phyloP scores from a whole-genome alignment of 2,329 filamentous ascomycete genomes.

The Colletotrichum tropicicola region DNA sequence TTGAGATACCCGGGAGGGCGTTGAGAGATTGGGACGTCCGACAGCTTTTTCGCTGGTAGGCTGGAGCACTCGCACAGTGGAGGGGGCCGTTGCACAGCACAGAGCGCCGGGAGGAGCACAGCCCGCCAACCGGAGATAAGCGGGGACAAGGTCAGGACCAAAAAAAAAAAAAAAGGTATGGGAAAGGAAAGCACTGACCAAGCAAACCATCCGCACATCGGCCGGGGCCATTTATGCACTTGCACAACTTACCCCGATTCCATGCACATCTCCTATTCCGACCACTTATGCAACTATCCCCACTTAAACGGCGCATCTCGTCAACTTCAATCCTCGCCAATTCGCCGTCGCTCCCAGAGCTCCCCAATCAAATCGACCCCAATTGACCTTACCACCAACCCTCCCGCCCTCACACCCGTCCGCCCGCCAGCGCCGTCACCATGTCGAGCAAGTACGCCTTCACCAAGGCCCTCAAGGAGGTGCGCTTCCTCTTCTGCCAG shows the following conservation, averaged over 20 bases:
- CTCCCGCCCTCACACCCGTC: neutral
- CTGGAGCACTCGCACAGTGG: neutral
- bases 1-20: slow-evolving; percentile 15
- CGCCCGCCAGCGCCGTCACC: slow-evolving; percentile 38
- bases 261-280: neutral
- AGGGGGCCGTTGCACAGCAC: slow-evolving; percentile 7
- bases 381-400: slow-evolving; percentile 32
- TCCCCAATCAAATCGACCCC: slow-evolving; percentile 25
- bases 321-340: slow-evolving; percentile 28
- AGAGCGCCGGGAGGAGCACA: neutral
- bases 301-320: slow-evolving; percentile 6
- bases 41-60: slow-evolving; percentile 17
- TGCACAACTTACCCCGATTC: neutral
- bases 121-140: slow-evolving; percentile 21
- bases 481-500: slow-evolving; percentile 98
- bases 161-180: neutral
- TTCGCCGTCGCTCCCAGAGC: slow-evolving; percentile 17
- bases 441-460: slow-evolving; percentile 95
- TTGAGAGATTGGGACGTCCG: slow-evolving; percentile 29
- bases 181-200: slow-evolving; percentile 1
- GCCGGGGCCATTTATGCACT: neutral
- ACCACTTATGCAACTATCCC: slow-evolving; percentile 1
- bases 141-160: slow-evolving; percentile 16
- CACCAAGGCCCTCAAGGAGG: slow-evolving; percentile 86
- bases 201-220: neutral